Percentiles rank a stretch among this genome's conserved stretches.
phyloP scores from a whole-genome alignment of 108 stramenopile genomes.

The Parietichytrium sp. region DNA sequence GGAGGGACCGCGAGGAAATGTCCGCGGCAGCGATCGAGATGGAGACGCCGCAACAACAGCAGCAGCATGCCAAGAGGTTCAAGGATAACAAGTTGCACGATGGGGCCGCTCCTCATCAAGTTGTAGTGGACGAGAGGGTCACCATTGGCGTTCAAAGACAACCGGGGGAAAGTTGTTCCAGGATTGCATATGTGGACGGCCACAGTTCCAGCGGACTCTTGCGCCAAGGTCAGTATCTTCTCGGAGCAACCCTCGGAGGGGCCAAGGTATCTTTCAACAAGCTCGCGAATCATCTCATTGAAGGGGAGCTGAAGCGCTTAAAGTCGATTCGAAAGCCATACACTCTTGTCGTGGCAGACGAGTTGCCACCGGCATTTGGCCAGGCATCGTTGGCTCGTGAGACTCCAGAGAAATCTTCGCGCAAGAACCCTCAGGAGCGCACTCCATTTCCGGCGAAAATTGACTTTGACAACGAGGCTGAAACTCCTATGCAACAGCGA shows the following conservation, averaged over 20 bases:
- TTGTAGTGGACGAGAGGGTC: neutral
- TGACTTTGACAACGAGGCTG: neutral
- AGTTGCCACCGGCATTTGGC: neutral
- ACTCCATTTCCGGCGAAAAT: neutral
- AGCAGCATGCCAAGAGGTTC: too few species aligned
- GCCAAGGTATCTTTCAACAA: conserved; percentile 25
- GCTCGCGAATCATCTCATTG: neutral
- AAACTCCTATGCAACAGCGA: conserved; percentile 4
- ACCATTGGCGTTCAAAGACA: neutral
- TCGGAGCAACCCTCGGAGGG: conserved; percentile 25
- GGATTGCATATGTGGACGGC: neutral
- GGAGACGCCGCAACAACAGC: too few species aligned
- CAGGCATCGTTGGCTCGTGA: neutral
- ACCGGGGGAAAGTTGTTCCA: neutral
- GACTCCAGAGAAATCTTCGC: neutral
- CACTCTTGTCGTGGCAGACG: conserved; percentile 18
- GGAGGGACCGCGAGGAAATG: too few species aligned
- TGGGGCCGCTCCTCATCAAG: too few species aligned
- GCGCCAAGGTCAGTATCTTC: neutral
- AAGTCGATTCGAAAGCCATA: conserved; percentile 12
- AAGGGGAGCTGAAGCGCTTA: neutral
- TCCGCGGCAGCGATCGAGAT: too few species aligned
- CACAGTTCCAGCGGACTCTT: neutral
- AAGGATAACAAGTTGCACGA: too few species aligned
- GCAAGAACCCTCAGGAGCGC: conserved; percentile 2